A percentile compares a stretch with the other conserved stretches of the same genome.
Evolutionary conservation across 805 yeast species (phyloP).

Genomic region (Wilhelminamyces savonicus): DNA sequence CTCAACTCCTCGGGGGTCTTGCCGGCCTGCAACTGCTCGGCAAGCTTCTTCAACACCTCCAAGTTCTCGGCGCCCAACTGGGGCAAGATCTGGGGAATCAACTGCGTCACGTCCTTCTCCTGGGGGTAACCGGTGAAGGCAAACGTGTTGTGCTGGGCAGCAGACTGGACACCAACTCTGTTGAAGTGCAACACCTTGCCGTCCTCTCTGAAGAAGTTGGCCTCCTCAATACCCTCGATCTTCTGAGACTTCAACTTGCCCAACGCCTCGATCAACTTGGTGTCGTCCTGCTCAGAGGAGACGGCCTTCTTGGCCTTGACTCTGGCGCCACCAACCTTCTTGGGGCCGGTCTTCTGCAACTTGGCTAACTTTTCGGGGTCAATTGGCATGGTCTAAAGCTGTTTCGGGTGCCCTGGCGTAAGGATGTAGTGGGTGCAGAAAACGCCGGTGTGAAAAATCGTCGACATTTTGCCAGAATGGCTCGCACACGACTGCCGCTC

Average conservation of each 20-base stretch:
- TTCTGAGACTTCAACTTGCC: conserved; percentile 86
- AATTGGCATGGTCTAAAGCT: conserved; percentile 66
- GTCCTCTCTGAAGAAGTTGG: conserved; percentile 95
- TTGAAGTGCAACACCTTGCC: conserved; percentile 94
- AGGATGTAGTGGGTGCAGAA: not conserved
- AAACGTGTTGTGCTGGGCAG: conserved; percentile 84
- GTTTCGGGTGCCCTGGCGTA: not conserved
- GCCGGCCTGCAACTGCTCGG: conserved; percentile 75
- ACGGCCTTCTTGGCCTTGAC: conserved; percentile 80
- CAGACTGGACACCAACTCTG: conserved; percentile 94
- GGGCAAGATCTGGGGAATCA: conserved; percentile 90
- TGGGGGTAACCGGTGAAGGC: conserved; percentile 94
- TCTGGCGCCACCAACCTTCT: conserved; percentile 81
- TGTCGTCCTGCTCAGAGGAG: conserved; percentile 76
- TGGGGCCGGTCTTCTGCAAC: conserved; percentile 77
- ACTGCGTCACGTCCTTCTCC: conserved; percentile 85
- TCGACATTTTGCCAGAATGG: not conserved
- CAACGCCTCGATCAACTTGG: conserved; percentile 83
- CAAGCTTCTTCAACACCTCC: conserved; percentile 81
- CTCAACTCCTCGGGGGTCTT: conserved; percentile 43
- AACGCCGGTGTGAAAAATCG: conserved; percentile 1
- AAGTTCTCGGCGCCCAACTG: conserved; percentile 96
- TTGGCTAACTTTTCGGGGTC: conserved; percentile 94
- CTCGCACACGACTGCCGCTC: not conserved
- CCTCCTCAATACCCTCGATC: conserved; percentile 88